Base-by-base conservation (phyloP, 805 yeast genomes). In the Schwanniomyces occidentalis region DNA sequence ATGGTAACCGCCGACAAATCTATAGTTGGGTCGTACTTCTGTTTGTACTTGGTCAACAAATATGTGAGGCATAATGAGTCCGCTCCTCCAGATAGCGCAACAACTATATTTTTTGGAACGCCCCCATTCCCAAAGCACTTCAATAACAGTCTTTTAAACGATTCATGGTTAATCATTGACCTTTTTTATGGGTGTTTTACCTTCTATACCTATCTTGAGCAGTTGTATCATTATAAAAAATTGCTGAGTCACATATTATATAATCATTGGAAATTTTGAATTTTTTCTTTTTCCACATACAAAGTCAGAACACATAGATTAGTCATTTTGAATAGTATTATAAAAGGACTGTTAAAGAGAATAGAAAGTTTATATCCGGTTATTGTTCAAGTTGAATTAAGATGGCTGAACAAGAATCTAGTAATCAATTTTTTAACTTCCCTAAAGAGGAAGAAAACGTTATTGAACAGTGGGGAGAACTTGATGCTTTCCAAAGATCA, bases 401-500 rank as follows among this genome's bases (percentile, higher is more conserved):
- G 5, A 51, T 50, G 56, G 38, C 51, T 32, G 55, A 49, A 38
- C 27, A 40, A 41, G 47, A 50, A 32, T 24, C 30, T 21, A 40
- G 32, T n/a, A 39, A 34, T 20, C 53, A 48, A 27, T 41, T 46
- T 26, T 83, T 84, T 56, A 82, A 85, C 45, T 93, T 93, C 69
- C 86, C 98, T 34, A 75, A 69, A 46, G 97, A 89, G 55, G 99
- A 93, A 67, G 95, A 86, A 58, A 80, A 81, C 49, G 78, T 91
- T 48, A 72, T 83, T 37, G 70, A 75, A 30, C 74, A 73, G 54
- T 93, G 99, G 99, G 76, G 84, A 36, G 95, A 89, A 46, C 77
- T 88, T 51, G 84, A 89, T 60, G 99, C 99, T n/a, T 93, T 93
- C 72, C 88, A 87, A 45, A 82, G 85, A 27, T 80, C 95, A 19